phyloP scores from a whole-genome alignment of 169 alveolate species.

The Sarcocystis neurona region DNA sequence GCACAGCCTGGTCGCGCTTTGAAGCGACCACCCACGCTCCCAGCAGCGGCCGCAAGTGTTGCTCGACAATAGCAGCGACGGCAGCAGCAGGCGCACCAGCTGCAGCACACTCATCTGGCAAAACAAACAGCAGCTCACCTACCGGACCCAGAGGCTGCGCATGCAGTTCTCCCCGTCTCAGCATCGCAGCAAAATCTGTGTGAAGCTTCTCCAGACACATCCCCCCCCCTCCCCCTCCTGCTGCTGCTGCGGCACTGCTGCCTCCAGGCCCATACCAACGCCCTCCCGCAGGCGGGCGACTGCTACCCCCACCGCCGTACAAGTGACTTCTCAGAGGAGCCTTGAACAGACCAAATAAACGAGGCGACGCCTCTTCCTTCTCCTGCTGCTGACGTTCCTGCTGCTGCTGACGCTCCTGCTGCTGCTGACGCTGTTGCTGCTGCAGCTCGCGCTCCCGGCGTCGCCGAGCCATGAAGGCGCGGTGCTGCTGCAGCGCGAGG shows the following conservation, averaged over 20 bases:
- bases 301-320: neutral
- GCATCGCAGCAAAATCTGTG: neutral
- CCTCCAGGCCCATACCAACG: neutral
- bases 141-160: slow-evolving; percentile 42
- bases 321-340: neutral
- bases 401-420: neutral
- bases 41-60: slow-evolving; percentile 30
- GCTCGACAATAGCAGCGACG: slow-evolving; percentile 22
- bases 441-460: neutral
- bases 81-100: slow-evolving; percentile 31
- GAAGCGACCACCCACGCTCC: slow-evolving; percentile 18
- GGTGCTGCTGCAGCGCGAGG: slow-evolving; percentile 38
- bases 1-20: slow-evolving; percentile 41
- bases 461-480: neutral
- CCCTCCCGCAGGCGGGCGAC: neutral
- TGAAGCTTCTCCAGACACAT: neutral
- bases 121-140: slow-evolving; percentile 37
- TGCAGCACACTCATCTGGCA: slow-evolving; percentile 9
- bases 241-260: slow-evolving; percentile 5
- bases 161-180: neutral
- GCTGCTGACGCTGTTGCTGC: neutral
- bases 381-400: neutral
- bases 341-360: too few species aligned
- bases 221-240: neutral
- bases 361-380: neutral